Evolutionary conservation across 2,329 filamentous ascomycete genomes (phyloP), one percentile per base, ranked within the genome.

Genomic region (Fusarium xylarioides): DNA sequence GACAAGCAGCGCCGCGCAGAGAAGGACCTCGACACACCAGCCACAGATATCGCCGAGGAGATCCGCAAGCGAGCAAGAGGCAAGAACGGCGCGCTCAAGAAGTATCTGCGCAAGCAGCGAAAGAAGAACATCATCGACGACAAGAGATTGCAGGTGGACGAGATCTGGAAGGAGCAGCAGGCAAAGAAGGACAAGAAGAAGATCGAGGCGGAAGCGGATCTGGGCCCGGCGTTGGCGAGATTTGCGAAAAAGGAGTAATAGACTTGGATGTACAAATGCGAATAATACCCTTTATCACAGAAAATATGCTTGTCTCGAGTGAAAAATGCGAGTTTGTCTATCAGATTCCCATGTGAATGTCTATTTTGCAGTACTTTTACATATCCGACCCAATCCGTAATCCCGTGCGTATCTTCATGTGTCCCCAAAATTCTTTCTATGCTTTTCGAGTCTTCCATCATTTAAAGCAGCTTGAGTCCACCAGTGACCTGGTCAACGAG

Each of bases 51-150:
- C 18, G 87, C 86, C 68, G 89, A 89, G 66, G 88, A 91, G 79
- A 88, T 91, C 59, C 86, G 89, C 83, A 96, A 98, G 81, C 89
- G 92, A 62, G 94, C 93, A 23, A 87, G 95, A 65, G 96, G 96
- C 61, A 94, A 95, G 87, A 99, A 97, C 80, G 95, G 92, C 76
- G 93, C 93, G 66, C 84, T 98, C 73, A 91, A 94, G 79, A 95
- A 95, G 81, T 95, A 97, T 80, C 83, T 98, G 79, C 87, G 96
- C 74, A 98, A 98, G 90, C 95, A 96, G 85, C 91, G 94, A 50
- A 92, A 92, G 79, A 94, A 92, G 87, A 98, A 98, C 81, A 90
- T 99, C 65, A 95, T 99, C 81, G 96, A 99, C 85, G 96, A 98
- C 87, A 95, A 95, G 88, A 91, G 93, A 80, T 83, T 97, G 82